Percentiles rank a stretch among this genome's conserved stretches.
These are phyloP conservation scores for Aleurites moluccanus DNA, from an alignment of 441 rosid genomes.

Conservation along the genomic window DNA sequence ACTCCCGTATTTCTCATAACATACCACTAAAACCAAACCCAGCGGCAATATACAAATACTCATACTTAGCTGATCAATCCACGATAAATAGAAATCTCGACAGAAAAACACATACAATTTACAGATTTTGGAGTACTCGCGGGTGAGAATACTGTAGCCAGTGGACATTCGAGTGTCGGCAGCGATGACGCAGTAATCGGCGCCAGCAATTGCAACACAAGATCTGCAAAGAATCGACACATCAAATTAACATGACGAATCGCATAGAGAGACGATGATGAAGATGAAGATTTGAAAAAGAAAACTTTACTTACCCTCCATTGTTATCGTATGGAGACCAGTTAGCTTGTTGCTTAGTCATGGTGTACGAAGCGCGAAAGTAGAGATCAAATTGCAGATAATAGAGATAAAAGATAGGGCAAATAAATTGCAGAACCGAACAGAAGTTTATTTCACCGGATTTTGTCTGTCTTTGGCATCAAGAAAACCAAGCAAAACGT, in stretches of 20 bases:
- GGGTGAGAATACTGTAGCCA: constrained; percentile 86
- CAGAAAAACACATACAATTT: constrained; percentile 45
- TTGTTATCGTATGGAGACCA: constrained; percentile 94
- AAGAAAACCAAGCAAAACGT: constrained; percentile 15
- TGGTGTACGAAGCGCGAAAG: constrained; percentile 15
- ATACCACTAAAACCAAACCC: constrained; percentile 7
- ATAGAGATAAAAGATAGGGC: not conserved
- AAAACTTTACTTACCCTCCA: constrained; percentile 29
- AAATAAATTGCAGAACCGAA: not conserved
- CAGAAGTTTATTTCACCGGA: constrained; percentile 5
- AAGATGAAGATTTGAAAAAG: not conserved
- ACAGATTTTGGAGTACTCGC: constrained; percentile 92
- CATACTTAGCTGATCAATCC: not conserved
- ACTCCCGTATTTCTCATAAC: not conserved
- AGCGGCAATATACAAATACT: constrained; percentile 6
- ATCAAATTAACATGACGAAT: not conserved
- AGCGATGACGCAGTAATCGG: constrained; percentile 91
- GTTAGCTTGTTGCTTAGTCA: constrained; percentile 78
- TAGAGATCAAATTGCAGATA: not conserved
- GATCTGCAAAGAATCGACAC: constrained; percentile 44
- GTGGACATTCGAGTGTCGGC: constrained; percentile 95
- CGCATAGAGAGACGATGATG: not conserved
- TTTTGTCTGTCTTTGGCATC: constrained; percentile 22
- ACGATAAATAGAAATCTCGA: not conserved
- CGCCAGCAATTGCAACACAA: constrained; percentile 94